Percentiles rank a stretch among this genome's conserved stretches.
These are phyloP conservation scores for Nemania diffusa DNA, from an alignment of 2,329 filamentous ascomycete species.

Conservation along the genomic window DNA sequence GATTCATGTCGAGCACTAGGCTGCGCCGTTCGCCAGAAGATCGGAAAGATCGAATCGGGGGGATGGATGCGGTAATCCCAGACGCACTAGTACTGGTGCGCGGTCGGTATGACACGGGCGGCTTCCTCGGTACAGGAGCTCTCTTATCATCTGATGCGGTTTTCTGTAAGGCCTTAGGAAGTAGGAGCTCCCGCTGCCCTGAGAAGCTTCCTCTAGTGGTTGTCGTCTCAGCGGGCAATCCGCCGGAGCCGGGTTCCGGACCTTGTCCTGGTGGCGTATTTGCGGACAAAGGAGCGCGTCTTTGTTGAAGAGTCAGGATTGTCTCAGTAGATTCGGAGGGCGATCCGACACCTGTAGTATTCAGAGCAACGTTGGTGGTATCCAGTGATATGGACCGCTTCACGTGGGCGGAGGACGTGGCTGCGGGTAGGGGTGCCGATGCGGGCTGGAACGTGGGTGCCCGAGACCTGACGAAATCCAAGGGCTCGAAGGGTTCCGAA, in stretches of 20 bases:
- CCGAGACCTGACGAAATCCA: constrained; percentile 49
- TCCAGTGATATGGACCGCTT: constrained; percentile 55
- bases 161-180: constrained; percentile 57
- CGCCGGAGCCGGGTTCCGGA: constrained; percentile 23
- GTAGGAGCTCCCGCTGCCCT: constrained; percentile 60
- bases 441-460: constrained; percentile 53
- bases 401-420: constrained; percentile 44
- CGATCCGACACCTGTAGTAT: constrained; percentile 42
- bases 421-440: constrained; percentile 43
- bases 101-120: constrained; percentile 63
- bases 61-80: constrained; percentile 53
- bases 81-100: constrained; percentile 49
- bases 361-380: constrained; percentile 29
- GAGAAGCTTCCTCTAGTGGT: constrained; percentile 51
- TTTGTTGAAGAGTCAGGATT: constrained; percentile 49
- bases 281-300: constrained; percentile 50
- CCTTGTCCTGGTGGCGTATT: constrained; percentile 13
- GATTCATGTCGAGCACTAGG: constrained; percentile 63
- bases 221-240: constrained; percentile 43
- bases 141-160: constrained; percentile 62
- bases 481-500: constrained; percentile 39
- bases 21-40: constrained; percentile 68
- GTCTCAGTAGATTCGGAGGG: constrained; percentile 46
- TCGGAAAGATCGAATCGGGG: constrained; percentile 66
- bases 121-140: constrained; percentile 55